Evolutionary conservation across 1,139 yeast genomes (phyloP).

Genomic region (Lodderomyces metapsilosis): DNA sequence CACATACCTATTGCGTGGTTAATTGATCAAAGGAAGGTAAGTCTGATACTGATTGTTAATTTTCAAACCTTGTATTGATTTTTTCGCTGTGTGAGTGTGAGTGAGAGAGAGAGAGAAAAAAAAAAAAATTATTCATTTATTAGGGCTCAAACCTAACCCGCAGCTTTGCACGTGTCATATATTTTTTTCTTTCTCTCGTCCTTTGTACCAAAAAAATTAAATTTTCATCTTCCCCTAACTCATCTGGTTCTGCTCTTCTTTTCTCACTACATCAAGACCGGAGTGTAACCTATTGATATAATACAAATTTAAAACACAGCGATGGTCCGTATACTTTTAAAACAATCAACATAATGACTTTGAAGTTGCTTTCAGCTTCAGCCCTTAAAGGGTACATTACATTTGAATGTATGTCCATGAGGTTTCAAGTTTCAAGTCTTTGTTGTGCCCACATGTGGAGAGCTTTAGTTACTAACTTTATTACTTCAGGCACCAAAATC

Average conservation of each 20-base stretch:
- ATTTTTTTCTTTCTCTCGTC: neutral
- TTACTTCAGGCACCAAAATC: conserved; percentile 82
- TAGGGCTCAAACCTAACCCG: conserved; percentile 5
- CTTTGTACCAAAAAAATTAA: neutral
- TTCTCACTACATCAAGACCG: conserved; percentile 57
- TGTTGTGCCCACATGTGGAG: too few species aligned
- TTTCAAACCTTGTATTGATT: conserved; percentile 10
- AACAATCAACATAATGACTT: neutral
- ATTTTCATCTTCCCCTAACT: neutral
- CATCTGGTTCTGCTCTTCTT: neutral
- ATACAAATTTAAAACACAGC: conserved; percentile 66
- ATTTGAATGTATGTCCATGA: neutral
- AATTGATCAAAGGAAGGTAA: conserved; percentile 9
- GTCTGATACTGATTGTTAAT: conserved; percentile 6
- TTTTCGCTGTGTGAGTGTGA: conserved; percentile 7
- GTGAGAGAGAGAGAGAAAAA: conserved; percentile 3
- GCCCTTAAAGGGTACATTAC: too few species aligned
- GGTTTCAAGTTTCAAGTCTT: neutral
- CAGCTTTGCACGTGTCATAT: neutral
- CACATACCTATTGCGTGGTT: conserved; percentile 13
- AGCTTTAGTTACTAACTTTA: conserved; percentile 7
- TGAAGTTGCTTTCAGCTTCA: too few species aligned
- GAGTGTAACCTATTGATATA: conserved; percentile 54
- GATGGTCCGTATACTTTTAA: conserved; percentile 80
- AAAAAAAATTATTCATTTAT: neutral